Conservation (phyloP, 305 asterid species). For the Fraxinus baroniana region DNA sequence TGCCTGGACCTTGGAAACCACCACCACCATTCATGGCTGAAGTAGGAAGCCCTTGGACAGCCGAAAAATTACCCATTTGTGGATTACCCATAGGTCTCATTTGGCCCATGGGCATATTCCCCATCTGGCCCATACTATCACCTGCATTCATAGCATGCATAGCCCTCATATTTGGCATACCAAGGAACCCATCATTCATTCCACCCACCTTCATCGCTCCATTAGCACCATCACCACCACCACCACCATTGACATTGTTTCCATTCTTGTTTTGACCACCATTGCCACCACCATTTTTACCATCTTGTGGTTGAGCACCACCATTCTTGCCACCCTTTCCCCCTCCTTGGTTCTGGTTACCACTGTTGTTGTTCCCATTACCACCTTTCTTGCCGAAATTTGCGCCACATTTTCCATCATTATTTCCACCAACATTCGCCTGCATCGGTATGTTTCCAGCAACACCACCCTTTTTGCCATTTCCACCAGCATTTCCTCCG, state of each 20-base stretch:
- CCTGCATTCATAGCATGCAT: constrained; percentile 43
- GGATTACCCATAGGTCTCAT: constrained; percentile 15
- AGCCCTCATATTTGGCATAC: constrained; percentile 60
- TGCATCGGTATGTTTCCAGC: not conserved
- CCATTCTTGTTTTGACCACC: constrained; percentile 26
- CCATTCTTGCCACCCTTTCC: constrained; percentile 33
- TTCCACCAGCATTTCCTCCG: constrained; percentile 18
- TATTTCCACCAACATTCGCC: constrained; percentile 13
- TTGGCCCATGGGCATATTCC: constrained; percentile 17
- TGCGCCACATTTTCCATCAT: constrained; percentile 8
- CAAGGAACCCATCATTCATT: not conserved
- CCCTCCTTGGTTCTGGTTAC: constrained; percentile 31
- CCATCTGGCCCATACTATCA: constrained; percentile 28
- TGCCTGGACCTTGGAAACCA: constrained; percentile 8
- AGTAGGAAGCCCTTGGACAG: too few species aligned
- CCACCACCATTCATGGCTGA: too few species aligned
- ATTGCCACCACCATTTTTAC: constrained; percentile 15
- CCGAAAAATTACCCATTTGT: constrained; percentile 8
- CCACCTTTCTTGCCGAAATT: constrained; percentile 32
- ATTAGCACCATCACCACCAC: constrained; percentile 5
- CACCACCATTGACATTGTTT: constrained; percentile 19
- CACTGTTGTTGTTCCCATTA: constrained; percentile 25
- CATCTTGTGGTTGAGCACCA: constrained; percentile 11
- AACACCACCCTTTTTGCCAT: constrained; percentile 5
- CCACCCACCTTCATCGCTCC: not conserved